Conservation (phyloP, 495 filamentous ascomycete species). For the Aspergillus steynii region DNA sequence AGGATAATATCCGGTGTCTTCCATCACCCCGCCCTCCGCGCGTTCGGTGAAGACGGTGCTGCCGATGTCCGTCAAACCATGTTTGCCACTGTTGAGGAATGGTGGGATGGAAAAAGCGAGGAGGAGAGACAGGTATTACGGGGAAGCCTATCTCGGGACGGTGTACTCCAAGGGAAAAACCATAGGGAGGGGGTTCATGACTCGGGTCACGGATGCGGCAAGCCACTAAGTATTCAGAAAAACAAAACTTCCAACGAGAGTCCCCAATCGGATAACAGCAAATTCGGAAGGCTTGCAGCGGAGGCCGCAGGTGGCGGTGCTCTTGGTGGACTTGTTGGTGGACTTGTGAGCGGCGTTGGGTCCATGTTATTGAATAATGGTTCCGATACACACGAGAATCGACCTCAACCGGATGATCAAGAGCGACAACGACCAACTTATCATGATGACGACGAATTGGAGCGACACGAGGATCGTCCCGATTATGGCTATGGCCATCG, state of each 20-base stretch:
- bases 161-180: slow-evolving; percentile 72
- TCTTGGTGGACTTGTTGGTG: slow-evolving; percentile 52
- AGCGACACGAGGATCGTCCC: not conserved
- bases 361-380: slow-evolving; percentile 42
- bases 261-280: slow-evolving; percentile 26
- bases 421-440: slow-evolving; percentile 20
- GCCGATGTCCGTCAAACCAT: slow-evolving; percentile 70
- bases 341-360: slow-evolving; percentile 49
- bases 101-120: slow-evolving; percentile 73
- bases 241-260: slow-evolving; percentile 28
- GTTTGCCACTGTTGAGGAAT: slow-evolving; percentile 74
- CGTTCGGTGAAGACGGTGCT: slow-evolving; percentile 70
- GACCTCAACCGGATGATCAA: slow-evolving; percentile 20
- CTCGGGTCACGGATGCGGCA: slow-evolving; percentile 80
- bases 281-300: slow-evolving; percentile 42
- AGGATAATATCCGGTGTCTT: slow-evolving; percentile 80
- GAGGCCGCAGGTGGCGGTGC: slow-evolving; percentile 49
- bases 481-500: not conserved
- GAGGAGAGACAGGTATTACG: slow-evolving; percentile 62
- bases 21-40: slow-evolving; percentile 78
- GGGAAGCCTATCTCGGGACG: slow-evolving; percentile 70
- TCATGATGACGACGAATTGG: slow-evolving; percentile 27
- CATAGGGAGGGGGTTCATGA: slow-evolving; percentile 85
- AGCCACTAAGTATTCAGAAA: slow-evolving; percentile 61
- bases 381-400: slow-evolving; percentile 29